Base-by-base conservation (phyloP, 441 rosid genomes). In the Eutrema salsugineum region DNA sequence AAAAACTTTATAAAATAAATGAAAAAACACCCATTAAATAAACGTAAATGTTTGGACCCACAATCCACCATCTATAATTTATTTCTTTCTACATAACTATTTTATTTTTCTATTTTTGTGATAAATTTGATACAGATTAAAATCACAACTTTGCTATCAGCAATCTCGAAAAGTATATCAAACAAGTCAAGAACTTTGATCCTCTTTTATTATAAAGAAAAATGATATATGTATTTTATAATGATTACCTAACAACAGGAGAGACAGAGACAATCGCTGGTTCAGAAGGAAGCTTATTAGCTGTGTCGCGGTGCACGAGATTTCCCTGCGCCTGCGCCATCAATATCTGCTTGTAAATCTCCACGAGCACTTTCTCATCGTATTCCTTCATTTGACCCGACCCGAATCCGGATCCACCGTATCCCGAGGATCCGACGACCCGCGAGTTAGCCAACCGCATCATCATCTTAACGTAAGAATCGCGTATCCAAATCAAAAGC, bases 381-480 rank as follows among this genome's bases (percentile, higher is more conserved):
- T 93, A 88, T 81, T 90, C 98, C 66, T 88, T 93, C 39, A 82
- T n/a, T 2, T 73, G 77, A 70, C 63, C 78, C 66, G 71, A 40
- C 54, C 86, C 86, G 11, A 63, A 64, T 6, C 76, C 77, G 2
- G 68, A 62, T 49, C 79, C 74, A 11, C 82, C 85, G 68, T 79
- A 76, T 4, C 84, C 83, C 11, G 77, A 28, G 14, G 76, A 56
- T 49, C 82, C 73, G 8, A 81, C 72, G 15, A 24, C 75, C 60
- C 81, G 71, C 5, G 91, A 81, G 58, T 76, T 84, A 14, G 95
- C 91, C 15, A 93, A 57, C 8, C 87, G 68, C 78, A 93, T 57
- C 95, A 93, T 93, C 98, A 90, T 87, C 42, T 79, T 86, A 66
- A 93, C 91, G 77, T 93, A 93, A 2, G 91, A 86, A 66, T 93